A percentile compares a stretch with the other conserved stretches of the same genome.
Evolutionary conservation across 805 yeast species (phyloP).

Genomic region (Wickerhamiella occidentalis): DNA sequence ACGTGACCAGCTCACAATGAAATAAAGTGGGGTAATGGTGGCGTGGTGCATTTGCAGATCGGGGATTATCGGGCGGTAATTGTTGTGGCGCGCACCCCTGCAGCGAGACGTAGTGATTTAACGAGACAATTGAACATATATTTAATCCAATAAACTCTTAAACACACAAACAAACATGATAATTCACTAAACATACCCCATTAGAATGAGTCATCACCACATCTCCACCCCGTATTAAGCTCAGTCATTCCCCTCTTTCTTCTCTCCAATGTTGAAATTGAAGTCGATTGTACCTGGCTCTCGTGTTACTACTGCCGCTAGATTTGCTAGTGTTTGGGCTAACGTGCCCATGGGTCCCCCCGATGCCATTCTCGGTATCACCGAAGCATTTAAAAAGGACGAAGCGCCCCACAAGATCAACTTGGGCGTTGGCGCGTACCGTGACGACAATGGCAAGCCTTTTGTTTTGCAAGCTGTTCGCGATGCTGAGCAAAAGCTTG

Average conservation of each 20-base stretch:
- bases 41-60: neutral
- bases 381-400: conserved; percentile 63
- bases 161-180: no score
- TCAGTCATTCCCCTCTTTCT: neutral
- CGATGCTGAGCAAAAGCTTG: conserved; percentile 46
- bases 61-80: neutral
- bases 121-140: no score
- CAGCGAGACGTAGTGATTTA: no score
- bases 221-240: neutral
- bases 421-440: conserved; percentile 81
- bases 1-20: neutral
- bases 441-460: conserved; percentile 79
- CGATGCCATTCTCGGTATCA: conserved; percentile 67
- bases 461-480: conserved; percentile 71
- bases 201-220: conserved; percentile 5
- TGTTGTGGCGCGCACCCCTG: no score
- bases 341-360: conserved; percentile 54
- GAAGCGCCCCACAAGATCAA: conserved; percentile 36
- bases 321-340: conserved; percentile 28
- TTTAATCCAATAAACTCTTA: no score
- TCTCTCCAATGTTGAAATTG: neutral
- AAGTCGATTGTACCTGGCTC: conserved; percentile 1
- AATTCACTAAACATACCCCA: neutral
- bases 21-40: neutral
- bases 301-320: conserved; percentile 2